Evolutionary conservation across 768 basidiomycete genomes (phyloP), one percentile per base, ranked within the genome.

Genomic region (Lactifluus subvellereus): DNA sequence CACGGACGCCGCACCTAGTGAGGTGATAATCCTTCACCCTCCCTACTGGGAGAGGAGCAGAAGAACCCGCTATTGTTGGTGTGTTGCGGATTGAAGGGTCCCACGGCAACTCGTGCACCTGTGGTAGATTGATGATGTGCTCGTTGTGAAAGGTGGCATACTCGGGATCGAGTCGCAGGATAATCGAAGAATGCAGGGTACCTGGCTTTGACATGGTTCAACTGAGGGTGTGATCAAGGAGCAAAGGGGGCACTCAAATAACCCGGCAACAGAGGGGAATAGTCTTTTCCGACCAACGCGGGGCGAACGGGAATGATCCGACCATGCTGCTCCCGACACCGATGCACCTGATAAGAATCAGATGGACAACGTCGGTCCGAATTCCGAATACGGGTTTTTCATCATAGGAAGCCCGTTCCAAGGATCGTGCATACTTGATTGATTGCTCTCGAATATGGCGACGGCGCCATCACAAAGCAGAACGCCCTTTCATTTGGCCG

Each of bases 111-210:
- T 80, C 79, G 67, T 88, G 84, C 14, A 78, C 77, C 1, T 81
- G 79, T 1, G 77, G 74, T 42, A 81, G 67, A 67, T 82, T 72
- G 2, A 76, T 71, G 16, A 87, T 68, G 49, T 79, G 68, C 22
- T 73, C 69, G 66, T 82, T 83, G 71, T 88, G 85, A 71, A 86
- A 87, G 18, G 75, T 77, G 48, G 83, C 73, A 67, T 88, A 91
- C 72, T 88, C 84, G 16, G 85, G 81, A 69, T 88, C 85, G 55
- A 90, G 79, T 53, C 76, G 79, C 1, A 75, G 68, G 18, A 84
- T 71, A 64, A 89, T 75, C 1, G 82, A 81, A 11, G 85, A 83
- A 66, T 89, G 80, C n/a, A 91, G 75, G 30, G 86, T 50, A 84
- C 64, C 85, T 80, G 58, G 68, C 66, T 45, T 75, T 52, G 48